phyloP scores from a whole-genome alignment of 352 stramenopile genomes.

The Peronosclerospora sorghi region DNA sequence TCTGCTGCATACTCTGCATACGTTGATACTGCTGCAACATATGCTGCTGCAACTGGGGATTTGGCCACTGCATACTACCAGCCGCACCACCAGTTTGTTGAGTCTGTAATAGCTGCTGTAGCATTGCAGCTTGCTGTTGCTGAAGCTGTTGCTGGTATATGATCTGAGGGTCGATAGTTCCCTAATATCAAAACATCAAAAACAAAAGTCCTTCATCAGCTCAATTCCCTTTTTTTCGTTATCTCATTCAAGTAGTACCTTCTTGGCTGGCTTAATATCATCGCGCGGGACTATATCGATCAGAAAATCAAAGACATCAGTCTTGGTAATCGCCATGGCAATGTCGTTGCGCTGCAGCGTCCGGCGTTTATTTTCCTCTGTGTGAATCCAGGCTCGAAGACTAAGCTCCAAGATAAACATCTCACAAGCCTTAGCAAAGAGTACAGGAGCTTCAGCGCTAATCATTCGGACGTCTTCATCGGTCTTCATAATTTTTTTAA shows the following conservation, averaged over 20 bases:
- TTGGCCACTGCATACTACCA: conserved; percentile 49
- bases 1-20: conserved; percentile 60
- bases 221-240: neutral
- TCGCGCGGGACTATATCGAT: conserved; percentile 88
- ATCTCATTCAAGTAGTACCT: conserved; percentile 20
- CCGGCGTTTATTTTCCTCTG: conserved; percentile 83
- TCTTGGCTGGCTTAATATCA: conserved; percentile 82
- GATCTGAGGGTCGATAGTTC: conserved; percentile 51
- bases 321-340: conserved; percentile 95
- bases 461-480: conserved; percentile 99
- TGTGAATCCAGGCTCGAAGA: conserved; percentile 86
- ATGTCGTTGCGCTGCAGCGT: conserved; percentile 99
- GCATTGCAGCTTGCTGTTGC: conserved; percentile 80
- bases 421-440: conserved; percentile 99
- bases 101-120: conserved; percentile 80
- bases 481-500: conserved; percentile 97
- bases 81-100: conserved; percentile 56
- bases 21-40: conserved; percentile 84
- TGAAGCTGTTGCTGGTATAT: conserved; percentile 84
- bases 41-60: conserved; percentile 77
- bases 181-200: conserved; percentile 16
- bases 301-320: conserved; percentile 99
- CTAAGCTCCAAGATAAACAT: conserved; percentile 99
- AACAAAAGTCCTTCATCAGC: conserved; percentile 4
- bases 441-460: conserved; percentile 93